These are phyloP conservation scores for Luffa acutangula DNA, from an alignment of 306 rosid species.

Conservation along the genomic window DNA sequence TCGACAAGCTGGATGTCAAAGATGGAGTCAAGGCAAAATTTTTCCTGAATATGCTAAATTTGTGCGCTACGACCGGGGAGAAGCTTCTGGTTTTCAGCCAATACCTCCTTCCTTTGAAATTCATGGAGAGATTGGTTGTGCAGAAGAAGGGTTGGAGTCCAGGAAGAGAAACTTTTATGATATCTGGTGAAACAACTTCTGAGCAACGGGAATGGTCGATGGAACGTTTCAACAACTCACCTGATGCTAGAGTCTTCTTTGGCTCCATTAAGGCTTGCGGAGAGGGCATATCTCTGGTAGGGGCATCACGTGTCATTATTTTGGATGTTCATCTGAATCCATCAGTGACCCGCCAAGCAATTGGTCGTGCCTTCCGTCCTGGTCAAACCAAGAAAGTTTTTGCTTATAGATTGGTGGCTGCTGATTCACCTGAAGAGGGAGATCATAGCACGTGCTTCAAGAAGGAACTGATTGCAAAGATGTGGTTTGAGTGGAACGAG, in stretches of 20 bases:
- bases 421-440: constrained; percentile 71
- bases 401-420: constrained; percentile 67
- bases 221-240: constrained; percentile 70
- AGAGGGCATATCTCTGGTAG: constrained; percentile 91
- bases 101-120: constrained; percentile 73
- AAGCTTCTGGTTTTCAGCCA: constrained; percentile 89
- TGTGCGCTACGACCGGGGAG: constrained; percentile 65
- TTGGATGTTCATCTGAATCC: constrained; percentile 88
- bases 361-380: constrained; percentile 94
- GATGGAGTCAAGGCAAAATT: constrained; percentile 85
- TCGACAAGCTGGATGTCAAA: constrained; percentile 35
- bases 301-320: constrained; percentile 77
- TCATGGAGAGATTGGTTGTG: constrained; percentile 58
- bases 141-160: constrained; percentile 58
- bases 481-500: constrained; percentile 99
- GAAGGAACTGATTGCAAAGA: constrained; percentile 67
- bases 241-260: constrained; percentile 70
- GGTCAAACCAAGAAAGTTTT: constrained; percentile 72
- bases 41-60: constrained; percentile 44
- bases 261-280: constrained; percentile 99
- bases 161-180: constrained; percentile 69
- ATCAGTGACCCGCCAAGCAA: constrained; percentile 89
- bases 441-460: constrained; percentile 65
- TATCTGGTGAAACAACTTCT: constrained; percentile 67
- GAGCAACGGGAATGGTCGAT: constrained; percentile 68